These are phyloP conservation scores for Gossypioides kirkii DNA, from an alignment of 345 rosid genomes.

Conservation along the genomic window DNA sequence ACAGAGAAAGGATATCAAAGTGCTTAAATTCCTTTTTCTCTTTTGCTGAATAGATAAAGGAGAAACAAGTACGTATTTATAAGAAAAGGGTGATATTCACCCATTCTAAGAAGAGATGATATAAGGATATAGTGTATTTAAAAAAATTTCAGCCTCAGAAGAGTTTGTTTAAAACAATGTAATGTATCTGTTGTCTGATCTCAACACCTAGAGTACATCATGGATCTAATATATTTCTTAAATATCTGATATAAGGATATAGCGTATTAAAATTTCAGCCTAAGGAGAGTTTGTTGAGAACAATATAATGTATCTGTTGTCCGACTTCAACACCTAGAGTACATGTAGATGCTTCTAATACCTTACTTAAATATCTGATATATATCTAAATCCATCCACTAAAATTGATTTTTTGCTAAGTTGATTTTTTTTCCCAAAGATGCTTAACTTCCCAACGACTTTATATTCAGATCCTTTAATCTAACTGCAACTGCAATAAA, in stretches of 20 bases:
- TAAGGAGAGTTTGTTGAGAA: neutral
- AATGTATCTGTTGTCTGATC: neutral
- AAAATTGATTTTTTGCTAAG: neutral
- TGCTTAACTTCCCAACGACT: neutral
- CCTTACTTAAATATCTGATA: neutral
- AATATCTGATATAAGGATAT: neutral
- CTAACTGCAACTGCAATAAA: neutral
- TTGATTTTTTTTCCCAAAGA: neutral
- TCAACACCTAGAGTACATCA: neutral
- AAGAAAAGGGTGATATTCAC: neutral
- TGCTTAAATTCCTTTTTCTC: neutral
- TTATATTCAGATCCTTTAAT: constrained; percentile 6
- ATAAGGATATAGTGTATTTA: neutral
- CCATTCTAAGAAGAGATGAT: neutral
- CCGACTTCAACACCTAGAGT: neutral
- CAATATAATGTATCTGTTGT: neutral
- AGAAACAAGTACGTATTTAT: neutral
- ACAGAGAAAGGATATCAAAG: neutral
- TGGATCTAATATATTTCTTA: neutral
- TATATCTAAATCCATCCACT: neutral
- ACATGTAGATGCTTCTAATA: neutral
- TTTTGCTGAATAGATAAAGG: neutral
- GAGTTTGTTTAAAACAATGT: neutral
- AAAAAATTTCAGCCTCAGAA: neutral
- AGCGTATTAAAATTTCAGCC: neutral